phyloP scores from a whole-genome alignment of 768 basidiomycete genomes.

The Hydnomerulius pinastri region DNA sequence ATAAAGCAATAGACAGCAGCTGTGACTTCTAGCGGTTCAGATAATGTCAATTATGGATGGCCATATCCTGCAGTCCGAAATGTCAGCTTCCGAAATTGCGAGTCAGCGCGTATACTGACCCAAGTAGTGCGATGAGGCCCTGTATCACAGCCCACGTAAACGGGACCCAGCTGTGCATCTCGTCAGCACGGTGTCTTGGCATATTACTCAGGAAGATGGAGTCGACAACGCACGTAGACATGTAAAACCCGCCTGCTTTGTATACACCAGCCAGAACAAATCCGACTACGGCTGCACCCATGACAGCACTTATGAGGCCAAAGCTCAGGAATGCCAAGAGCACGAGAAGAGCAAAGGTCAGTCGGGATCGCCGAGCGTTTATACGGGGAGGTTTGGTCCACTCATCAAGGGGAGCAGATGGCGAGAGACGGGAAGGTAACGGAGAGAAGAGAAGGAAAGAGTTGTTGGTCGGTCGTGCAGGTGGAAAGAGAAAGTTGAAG shows the following conservation, averaged over 20 bases:
- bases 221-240: slow-evolving; percentile 44
- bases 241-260: slow-evolving; percentile 37
- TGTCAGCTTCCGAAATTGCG: not conserved
- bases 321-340: slow-evolving; percentile 35
- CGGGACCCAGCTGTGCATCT: slow-evolving; percentile 39
- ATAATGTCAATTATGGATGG: slow-evolving; percentile 45
- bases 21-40: no score
- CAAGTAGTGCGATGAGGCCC: slow-evolving; percentile 41
- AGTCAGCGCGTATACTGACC: slow-evolving; percentile 27
- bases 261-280: slow-evolving; percentile 42
- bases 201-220: no score
- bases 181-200: not conserved
- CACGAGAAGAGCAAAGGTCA: slow-evolving; percentile 43
- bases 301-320: slow-evolving; percentile 39
- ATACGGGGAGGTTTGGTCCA: slow-evolving; percentile 18
- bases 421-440: not conserved
- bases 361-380: slow-evolving; percentile 39
- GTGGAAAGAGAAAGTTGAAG: slow-evolving; percentile 42
- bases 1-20: no score
- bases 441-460: slow-evolving; percentile 5
- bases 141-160: slow-evolving; percentile 45
- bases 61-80: slow-evolving; percentile 36
- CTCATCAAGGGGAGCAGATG: not conserved
- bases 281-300: slow-evolving; percentile 40
- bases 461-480: slow-evolving; percentile 18